These are phyloP conservation scores for Asclepias syriaca DNA, from an alignment of 257 asterid genomes.

Conservation along the genomic window DNA sequence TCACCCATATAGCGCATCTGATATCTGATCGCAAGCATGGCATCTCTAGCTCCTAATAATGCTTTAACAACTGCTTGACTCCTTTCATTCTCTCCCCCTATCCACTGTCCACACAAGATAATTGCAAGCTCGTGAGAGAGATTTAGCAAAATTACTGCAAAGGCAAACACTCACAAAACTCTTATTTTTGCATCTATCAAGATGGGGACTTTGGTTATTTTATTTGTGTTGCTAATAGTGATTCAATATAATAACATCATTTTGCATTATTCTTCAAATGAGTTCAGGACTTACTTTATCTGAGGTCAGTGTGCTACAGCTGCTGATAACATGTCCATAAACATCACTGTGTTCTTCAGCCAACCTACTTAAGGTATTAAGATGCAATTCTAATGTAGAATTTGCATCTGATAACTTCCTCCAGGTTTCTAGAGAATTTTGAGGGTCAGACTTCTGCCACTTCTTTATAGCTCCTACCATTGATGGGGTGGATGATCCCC, in stretches of 20 bases:
- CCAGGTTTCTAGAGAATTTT: constrained; percentile 75
- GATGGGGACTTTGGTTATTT: neutral
- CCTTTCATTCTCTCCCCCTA: constrained; percentile 42
- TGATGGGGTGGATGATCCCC: constrained; percentile 98
- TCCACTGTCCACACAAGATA: constrained; percentile 48
- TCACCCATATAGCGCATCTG: constrained; percentile 90
- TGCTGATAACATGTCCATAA: constrained; percentile 45
- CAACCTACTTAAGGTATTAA: constrained; percentile 51
- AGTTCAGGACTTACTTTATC: constrained; percentile 50
- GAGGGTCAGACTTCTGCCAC: constrained; percentile 93
- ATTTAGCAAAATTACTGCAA: neutral
- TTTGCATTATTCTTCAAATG: neutral
- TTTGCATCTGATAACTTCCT: constrained; percentile 73
- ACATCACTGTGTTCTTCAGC: constrained; percentile 51
- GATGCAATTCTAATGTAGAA: constrained; percentile 66
- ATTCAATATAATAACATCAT: neutral
- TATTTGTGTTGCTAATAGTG: neutral
- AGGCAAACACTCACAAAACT: neutral
- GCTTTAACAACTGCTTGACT: constrained; percentile 52
- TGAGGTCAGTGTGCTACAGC: constrained; percentile 57
- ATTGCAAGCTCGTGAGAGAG: constrained; percentile 10
- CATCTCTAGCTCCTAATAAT: constrained; percentile 81
- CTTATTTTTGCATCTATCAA: neutral
- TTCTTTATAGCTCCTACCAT: constrained; percentile 98
- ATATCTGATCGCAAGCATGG: constrained; percentile 76